Evolutionary conservation across 169 alveolate genomes (phyloP).

Genomic region (Eimeria brunetti): DNA sequence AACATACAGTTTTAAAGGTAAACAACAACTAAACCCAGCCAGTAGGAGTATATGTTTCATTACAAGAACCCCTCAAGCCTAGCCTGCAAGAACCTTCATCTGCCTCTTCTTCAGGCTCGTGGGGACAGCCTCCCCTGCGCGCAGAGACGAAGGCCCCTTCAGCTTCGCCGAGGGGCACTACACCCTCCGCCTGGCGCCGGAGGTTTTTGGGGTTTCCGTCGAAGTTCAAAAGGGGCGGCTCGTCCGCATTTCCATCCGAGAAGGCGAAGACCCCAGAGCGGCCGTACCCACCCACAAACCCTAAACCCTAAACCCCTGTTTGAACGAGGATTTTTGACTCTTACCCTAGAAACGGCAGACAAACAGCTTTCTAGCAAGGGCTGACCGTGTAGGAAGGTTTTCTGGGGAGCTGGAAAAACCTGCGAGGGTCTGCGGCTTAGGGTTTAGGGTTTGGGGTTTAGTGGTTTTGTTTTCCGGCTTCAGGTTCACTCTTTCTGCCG

Average conservation of each 20-base stretch:
- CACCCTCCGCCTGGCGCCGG: conserved; percentile 74
- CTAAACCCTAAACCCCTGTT: neutral
- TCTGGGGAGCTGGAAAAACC: neutral
- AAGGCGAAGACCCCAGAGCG: conserved; percentile 76
- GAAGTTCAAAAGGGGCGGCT: conserved; percentile 64
- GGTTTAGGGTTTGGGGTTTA: neutral
- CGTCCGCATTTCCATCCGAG: conserved; percentile 70
- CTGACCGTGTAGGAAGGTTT: neutral
- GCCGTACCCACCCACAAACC: conserved; percentile 19
- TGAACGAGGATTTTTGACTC: neutral
- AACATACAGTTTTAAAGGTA: no score
- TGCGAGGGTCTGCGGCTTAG: neutral
- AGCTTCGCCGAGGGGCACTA: conserved; percentile 77
- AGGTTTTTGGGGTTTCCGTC: conserved; percentile 71
- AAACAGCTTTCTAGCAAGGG: neutral
- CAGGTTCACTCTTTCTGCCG: conserved; percentile 69
- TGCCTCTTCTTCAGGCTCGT: neutral
- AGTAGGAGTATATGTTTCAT: no score
- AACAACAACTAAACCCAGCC: neutral
- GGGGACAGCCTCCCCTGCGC: conserved; percentile 10
- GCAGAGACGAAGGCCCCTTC: conserved; percentile 35
- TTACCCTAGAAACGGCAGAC: neutral
- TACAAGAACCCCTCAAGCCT: neutral
- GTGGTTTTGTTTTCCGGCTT: neutral
- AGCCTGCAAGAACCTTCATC: no score